Evolutionary conservation across 192 early-diverging fungal species (phyloP).

Genomic region (Phlyctochytrium arcticum): DNA sequence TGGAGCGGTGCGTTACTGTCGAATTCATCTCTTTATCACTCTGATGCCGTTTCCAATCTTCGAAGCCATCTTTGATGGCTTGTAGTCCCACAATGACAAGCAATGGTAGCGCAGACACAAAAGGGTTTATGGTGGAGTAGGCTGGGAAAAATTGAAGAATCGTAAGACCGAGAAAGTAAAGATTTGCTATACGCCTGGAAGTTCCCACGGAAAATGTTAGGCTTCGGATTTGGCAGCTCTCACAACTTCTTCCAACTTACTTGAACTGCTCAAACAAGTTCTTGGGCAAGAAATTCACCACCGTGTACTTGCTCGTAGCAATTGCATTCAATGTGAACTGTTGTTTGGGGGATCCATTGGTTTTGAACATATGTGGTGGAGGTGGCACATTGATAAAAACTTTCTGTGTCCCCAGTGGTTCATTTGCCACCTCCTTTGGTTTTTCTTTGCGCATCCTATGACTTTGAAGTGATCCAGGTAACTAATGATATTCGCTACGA

Average conservation of each 20-base stretch:
- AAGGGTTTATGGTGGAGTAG: conserved; percentile 76
- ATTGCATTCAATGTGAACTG: conserved; percentile 74
- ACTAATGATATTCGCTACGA: too few species aligned
- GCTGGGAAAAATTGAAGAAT: conserved; percentile 78
- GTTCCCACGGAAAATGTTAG: background rate
- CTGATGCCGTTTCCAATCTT: conserved; percentile 84
- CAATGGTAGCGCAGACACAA: conserved; percentile 77
- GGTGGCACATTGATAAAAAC: conserved; percentile 21
- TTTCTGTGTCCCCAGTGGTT: too few species aligned
- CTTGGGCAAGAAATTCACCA: conserved; percentile 79
- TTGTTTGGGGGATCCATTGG: conserved; percentile 7
- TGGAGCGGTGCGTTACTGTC: conserved; percentile 5
- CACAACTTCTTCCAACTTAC: conserved; percentile 30
- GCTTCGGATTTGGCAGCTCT: background rate
- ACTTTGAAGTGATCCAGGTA: too few species aligned
- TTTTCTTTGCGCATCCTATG: too few species aligned
- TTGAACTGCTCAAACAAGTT: conserved; percentile 92
- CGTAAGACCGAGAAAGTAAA: conserved; percentile 84
- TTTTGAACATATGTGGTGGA: conserved; percentile 1
- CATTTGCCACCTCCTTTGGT: too few species aligned
- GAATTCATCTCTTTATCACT: conserved; percentile 79
- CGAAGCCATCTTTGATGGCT: conserved; percentile 83
- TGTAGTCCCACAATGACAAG: conserved; percentile 74
- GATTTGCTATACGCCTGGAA: conserved; percentile 44
- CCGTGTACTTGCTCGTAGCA: conserved; percentile 89